phyloP scores from a whole-genome alignment of 306 rosid genomes.

The Rosa lucieae region DNA sequence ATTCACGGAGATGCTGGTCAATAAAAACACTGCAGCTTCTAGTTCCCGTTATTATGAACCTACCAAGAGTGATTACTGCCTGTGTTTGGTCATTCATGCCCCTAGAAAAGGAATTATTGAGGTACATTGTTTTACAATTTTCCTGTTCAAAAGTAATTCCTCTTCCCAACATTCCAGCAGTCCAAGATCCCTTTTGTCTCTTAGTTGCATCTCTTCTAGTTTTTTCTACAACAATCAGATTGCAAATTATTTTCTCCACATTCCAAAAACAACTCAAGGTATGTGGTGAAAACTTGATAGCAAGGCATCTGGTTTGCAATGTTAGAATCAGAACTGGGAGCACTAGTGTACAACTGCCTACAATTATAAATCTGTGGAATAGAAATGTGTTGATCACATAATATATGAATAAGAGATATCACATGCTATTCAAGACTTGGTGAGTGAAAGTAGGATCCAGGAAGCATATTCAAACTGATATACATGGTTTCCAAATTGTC shows the following conservation, averaged over 20 bases:
- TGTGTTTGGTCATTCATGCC: slow-evolving; percentile 97
- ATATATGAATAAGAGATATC: neutral
- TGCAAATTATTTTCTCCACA: neutral
- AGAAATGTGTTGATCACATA: neutral
- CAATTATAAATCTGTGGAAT: neutral
- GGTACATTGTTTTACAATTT: slow-evolving; percentile 37
- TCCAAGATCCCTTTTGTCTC: neutral
- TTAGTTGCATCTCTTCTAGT: neutral
- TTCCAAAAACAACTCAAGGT: neutral
- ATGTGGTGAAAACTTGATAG: neutral
- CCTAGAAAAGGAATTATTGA: slow-evolving; percentile 93
- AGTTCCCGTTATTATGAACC: slow-evolving; percentile 65
- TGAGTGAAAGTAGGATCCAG: neutral
- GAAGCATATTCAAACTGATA: neutral
- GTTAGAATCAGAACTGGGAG: neutral
- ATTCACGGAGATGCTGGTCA: slow-evolving; percentile 95
- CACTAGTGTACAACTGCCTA: neutral
- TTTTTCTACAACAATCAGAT: neutral
- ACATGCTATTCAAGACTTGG: neutral
- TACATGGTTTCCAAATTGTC: neutral
- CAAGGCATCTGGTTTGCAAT: neutral
- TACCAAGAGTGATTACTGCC: slow-evolving; percentile 82
- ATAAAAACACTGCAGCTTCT: slow-evolving; percentile 62
- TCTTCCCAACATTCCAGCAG: neutral
- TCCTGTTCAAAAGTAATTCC: neutral